These are phyloP conservation scores for Pugionium cornutum DNA, from an alignment of 345 rosid genomes.

Conservation along the genomic window DNA sequence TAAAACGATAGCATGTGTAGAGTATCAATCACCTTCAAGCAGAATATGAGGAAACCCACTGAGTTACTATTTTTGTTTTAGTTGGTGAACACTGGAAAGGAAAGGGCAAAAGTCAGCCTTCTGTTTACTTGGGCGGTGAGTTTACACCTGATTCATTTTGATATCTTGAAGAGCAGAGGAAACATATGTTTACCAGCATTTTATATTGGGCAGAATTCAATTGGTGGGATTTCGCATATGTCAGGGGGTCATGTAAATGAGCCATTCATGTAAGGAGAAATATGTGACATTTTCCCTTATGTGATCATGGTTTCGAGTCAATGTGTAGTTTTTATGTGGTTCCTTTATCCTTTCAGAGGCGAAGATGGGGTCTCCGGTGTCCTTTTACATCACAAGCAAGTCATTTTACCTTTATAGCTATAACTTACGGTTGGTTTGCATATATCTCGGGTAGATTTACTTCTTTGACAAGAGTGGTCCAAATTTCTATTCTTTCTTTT, in stretches of 20 bases:
- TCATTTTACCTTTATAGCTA: conserved; percentile 71
- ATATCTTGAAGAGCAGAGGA: conserved; percentile 18
- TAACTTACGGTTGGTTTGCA: conserved; percentile 78
- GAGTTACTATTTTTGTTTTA: conserved; percentile 40
- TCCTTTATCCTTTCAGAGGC: conserved; percentile 57
- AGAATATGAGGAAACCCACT: conserved; percentile 15
- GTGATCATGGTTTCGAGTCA: conserved; percentile 4
- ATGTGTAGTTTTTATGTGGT: conserved; percentile 28
- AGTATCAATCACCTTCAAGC: conserved; percentile 1
- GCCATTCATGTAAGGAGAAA: conserved; percentile 80
- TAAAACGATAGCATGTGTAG: neutral
- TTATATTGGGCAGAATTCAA: conserved; percentile 66
- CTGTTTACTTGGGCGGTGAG: conserved; percentile 97
- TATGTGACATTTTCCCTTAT: conserved; percentile 17
- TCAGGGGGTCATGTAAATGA: conserved; percentile 96
- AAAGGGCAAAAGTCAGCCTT: conserved; percentile 95
- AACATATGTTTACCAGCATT: conserved; percentile 40
- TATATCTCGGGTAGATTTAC: conserved; percentile 52
- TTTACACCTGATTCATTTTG: neutral
- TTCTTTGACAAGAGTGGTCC: neutral
- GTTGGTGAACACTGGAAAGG: conserved; percentile 97
- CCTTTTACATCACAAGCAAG: conserved; percentile 99
- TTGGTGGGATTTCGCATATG: conserved; percentile 83
- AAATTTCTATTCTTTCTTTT: too few species aligned
- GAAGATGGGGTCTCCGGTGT: conserved; percentile 97